Evolutionary conservation across 345 rosid genomes (phyloP).

Genomic region (Rhodomyrtus tomentosa): DNA sequence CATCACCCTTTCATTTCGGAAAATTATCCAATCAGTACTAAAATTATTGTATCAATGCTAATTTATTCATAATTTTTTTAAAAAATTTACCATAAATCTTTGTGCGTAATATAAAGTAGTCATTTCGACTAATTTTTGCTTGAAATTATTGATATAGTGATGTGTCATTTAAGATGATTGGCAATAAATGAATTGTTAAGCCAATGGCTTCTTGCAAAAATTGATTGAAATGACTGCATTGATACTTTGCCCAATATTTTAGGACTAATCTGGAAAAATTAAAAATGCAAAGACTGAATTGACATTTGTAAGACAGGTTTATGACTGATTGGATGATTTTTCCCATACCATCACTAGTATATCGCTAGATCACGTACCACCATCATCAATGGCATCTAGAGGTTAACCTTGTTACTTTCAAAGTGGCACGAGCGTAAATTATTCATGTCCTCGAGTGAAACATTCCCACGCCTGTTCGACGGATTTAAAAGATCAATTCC

Average conservation of each 20-base stretch:
- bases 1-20: background rate
- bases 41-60: background rate
- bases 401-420: background rate
- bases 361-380: background rate
- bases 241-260: background rate
- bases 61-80: background rate
- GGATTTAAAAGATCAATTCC: background rate
- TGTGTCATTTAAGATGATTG: background rate
- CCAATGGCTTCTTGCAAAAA: background rate
- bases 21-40: background rate
- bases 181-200: background rate
- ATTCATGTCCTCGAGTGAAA: background rate
- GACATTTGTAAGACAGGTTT: background rate
- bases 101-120: fast-evolving
- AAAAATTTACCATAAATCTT: background rate
- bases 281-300: background rate
- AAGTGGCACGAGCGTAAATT: background rate
- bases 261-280: background rate
- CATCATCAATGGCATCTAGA: background rate
- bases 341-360: background rate
- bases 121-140: fast-evolving
- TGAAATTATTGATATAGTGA: fast-evolving
- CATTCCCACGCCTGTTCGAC: background rate
- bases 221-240: background rate
- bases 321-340: background rate